Conservation (phyloP, 1,284 basidiomycete species). For the Lignosus rhinocerotis region DNA sequence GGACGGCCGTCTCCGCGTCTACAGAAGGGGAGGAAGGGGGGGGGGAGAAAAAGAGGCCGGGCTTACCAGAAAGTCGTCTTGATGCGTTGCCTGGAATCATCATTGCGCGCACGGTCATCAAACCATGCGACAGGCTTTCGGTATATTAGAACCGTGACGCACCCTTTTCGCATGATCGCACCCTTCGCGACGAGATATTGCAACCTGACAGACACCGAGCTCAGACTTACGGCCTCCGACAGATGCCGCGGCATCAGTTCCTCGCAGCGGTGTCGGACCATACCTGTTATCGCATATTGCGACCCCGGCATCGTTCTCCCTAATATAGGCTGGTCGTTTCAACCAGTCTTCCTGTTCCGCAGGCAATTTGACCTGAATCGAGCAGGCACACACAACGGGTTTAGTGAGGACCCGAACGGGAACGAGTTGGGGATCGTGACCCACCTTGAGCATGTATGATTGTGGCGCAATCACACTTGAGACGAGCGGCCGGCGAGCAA, state of each 20-base stretch:
- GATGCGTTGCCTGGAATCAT: slow-evolving; percentile 59
- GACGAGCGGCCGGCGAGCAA: slow-evolving; percentile 70
- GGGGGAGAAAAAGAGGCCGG: slow-evolving; percentile 13
- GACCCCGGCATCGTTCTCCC: slow-evolving; percentile 69
- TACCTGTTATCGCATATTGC: slow-evolving; percentile 82
- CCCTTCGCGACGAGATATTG: slow-evolving; percentile 84
- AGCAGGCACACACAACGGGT: neutral
- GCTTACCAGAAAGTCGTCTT: slow-evolving; percentile 76
- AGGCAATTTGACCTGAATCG: slow-evolving; percentile 71
- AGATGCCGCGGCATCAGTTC: slow-evolving; percentile 11
- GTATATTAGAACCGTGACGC: slow-evolving; percentile 19
- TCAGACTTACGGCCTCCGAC: slow-evolving; percentile 23
- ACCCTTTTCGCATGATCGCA: slow-evolving; percentile 82
- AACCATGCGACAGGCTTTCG: slow-evolving; percentile 16
- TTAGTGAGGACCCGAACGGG: neutral
- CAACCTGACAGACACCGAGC: slow-evolving; percentile 45
- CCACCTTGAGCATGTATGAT: slow-evolving; percentile 81
- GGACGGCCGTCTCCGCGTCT: slow-evolving; percentile 12
- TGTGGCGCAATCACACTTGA: slow-evolving; percentile 77
- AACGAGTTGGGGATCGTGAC: slow-evolving; percentile 3
- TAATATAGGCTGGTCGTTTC: slow-evolving; percentile 81
- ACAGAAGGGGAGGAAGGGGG: slow-evolving; percentile 8
- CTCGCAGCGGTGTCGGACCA: neutral
- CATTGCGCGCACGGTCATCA: slow-evolving; percentile 25
- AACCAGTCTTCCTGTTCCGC: slow-evolving; percentile 77